A percentile compares a stretch with the other conserved stretches of the same genome.
These are phyloP conservation scores for Aspergillus persii DNA, from an alignment of 2,329 filamentous ascomycete species.

Conservation along the genomic window DNA sequence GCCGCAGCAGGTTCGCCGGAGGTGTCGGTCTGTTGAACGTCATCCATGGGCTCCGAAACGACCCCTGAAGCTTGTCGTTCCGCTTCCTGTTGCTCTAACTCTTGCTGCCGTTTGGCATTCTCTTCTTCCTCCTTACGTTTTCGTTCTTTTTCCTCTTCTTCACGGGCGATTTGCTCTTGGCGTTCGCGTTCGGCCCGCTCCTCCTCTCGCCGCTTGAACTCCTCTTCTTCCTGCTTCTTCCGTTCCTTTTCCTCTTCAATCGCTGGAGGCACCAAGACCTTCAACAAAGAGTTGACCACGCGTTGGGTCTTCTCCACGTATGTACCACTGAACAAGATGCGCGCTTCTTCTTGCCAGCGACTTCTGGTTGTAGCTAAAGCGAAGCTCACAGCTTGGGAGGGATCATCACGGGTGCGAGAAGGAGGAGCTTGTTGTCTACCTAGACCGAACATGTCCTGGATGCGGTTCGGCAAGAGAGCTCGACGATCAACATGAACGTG, in stretches of 20 bases:
- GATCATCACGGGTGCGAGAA: constrained; percentile 46
- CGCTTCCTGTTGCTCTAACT: constrained; percentile 62
- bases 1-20: constrained; percentile 30
- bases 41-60: constrained; percentile 68
- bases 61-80: constrained; percentile 48
- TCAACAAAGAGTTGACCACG: constrained; percentile 67
- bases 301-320: constrained; percentile 68
- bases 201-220: constrained; percentile 59
- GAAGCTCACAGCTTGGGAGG: constrained; percentile 73
- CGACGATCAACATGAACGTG: constrained; percentile 55
- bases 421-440: constrained; percentile 30
- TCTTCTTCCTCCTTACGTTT: constrained; percentile 67
- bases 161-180: constrained; percentile 63
- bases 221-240: constrained; percentile 59
- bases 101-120: constrained; percentile 58
- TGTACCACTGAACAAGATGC: constrained; percentile 73
- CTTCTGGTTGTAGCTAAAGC: constrained; percentile 66
- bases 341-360: constrained; percentile 87
- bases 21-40: constrained; percentile 59
- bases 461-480: constrained; percentile 49
- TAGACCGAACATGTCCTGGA: constrained; percentile 50
- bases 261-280: constrained; percentile 75
- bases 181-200: constrained; percentile 59
- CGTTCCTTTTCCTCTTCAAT: constrained; percentile 75
- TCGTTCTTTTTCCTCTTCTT: constrained; percentile 71